A percentile compares a stretch with the other conserved stretches of the same genome.
Conservation (phyloP, 441 rosid genomes). For the Melastoma candidum region DNA sequence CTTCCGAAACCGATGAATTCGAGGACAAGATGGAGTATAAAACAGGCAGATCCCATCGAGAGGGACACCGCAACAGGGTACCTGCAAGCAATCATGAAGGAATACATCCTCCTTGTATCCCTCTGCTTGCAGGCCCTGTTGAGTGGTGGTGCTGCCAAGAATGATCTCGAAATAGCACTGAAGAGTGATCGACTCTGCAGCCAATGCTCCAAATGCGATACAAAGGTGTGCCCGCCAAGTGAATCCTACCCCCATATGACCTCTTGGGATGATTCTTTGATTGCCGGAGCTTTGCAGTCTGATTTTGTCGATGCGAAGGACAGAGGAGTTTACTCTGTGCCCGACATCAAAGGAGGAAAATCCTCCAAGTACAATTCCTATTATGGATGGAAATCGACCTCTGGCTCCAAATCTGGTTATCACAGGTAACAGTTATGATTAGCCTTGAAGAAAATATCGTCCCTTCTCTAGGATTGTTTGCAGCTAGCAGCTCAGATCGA, state of each 20-base stretch:
- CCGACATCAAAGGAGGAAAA: constrained; percentile 27
- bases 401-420: constrained; percentile 40
- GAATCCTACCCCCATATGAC: constrained; percentile 42
- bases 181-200: constrained; percentile 30
- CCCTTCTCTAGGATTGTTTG: too few species aligned
- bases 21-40: not conserved
- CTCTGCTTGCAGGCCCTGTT: constrained; percentile 12
- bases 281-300: constrained; percentile 34
- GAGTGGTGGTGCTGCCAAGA: not conserved
- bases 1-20: not conserved
- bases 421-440: constrained; percentile 23
- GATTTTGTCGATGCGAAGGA: constrained; percentile 25
- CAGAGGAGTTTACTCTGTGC: constrained; percentile 32
- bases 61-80: not conserved
- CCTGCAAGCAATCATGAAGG: constrained; percentile 12
- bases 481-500: too few species aligned
- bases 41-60: not conserved
- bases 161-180: not conserved
- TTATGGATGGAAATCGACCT: constrained; percentile 44
- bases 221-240: constrained; percentile 27
- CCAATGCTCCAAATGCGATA: constrained; percentile 27
- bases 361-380: constrained; percentile 28
- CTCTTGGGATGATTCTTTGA: constrained; percentile 25
- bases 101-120: not conserved
- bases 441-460: not conserved